phyloP scores from a whole-genome alignment of 805 yeast species.

The Candida maesae region DNA sequence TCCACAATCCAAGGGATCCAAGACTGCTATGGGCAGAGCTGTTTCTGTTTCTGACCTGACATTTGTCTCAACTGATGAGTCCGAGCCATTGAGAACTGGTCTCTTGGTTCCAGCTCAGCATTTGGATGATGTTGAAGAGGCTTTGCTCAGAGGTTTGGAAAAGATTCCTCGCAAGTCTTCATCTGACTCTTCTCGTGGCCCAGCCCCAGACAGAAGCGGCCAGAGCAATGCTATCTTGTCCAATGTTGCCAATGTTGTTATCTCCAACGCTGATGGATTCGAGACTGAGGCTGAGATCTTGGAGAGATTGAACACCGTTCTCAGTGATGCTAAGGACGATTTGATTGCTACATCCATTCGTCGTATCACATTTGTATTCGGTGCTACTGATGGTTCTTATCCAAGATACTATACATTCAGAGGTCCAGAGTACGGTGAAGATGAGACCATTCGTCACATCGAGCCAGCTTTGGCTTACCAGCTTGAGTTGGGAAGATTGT shows the following conservation, averaged over 20 bases:
- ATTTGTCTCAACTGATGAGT: slow-evolving; percentile 71
- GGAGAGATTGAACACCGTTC: slow-evolving; percentile 55
- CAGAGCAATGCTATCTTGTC: slow-evolving; percentile 40
- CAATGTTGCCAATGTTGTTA: slow-evolving; percentile 80
- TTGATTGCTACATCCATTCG: slow-evolving; percentile 72
- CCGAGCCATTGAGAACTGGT: slow-evolving; percentile 75
- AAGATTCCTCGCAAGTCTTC: slow-evolving; percentile 48
- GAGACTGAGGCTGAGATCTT: slow-evolving; percentile 66
- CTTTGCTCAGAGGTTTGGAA: slow-evolving; percentile 70
- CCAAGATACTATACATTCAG: slow-evolving; percentile 96
- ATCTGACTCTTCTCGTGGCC: slow-evolving; percentile 34
- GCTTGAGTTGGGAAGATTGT: slow-evolving; percentile 88
- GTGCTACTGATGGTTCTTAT: slow-evolving; percentile 77
- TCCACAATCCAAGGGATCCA: slow-evolving; percentile 45
- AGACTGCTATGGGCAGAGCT: slow-evolving; percentile 64
- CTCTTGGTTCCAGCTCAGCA: slow-evolving; percentile 75
- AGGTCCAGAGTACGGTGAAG: slow-evolving; percentile 82
- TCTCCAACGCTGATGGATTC: slow-evolving; percentile 72
- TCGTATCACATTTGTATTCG: slow-evolving; percentile 89
- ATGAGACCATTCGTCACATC: slow-evolving; percentile 92
- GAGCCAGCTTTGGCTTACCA: slow-evolving; percentile 99
- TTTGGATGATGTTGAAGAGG: slow-evolving; percentile 87
- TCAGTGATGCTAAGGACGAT: slow-evolving; percentile 67
- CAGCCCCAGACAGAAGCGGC: slow-evolving; percentile 45
- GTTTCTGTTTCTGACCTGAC: slow-evolving; percentile 91